phyloP scores from a whole-genome alignment of 805 yeast genomes.

The Yamadazyma laniorum region DNA sequence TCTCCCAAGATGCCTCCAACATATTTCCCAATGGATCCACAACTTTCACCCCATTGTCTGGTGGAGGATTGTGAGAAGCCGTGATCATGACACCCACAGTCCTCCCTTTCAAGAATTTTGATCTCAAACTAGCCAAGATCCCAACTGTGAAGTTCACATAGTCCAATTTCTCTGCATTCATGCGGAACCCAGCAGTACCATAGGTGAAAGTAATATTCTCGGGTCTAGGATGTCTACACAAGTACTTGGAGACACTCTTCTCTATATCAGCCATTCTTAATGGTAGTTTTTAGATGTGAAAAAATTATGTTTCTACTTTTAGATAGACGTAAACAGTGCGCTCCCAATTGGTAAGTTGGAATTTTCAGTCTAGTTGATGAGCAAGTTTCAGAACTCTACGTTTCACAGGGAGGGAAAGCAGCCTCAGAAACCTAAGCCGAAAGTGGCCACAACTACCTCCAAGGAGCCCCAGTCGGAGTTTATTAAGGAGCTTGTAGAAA shows the following conservation, averaged over 20 bases:
- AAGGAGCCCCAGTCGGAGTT: conserved; percentile 27
- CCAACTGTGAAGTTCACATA: conserved; percentile 85
- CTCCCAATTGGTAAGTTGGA: neutral
- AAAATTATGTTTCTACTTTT: conserved; percentile 7
- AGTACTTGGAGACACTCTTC: conserved; percentile 5
- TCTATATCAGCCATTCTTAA: conserved; percentile 1
- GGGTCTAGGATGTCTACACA: conserved; percentile 13
- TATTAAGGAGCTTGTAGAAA: conserved; percentile 33
- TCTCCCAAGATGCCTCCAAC: conserved; percentile 84
- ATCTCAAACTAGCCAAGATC: conserved; percentile 75
- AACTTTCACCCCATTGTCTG: conserved; percentile 89
- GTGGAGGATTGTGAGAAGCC: conserved; percentile 91
- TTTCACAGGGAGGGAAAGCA: conserved; percentile 29
- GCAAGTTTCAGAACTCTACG: conserved; percentile 28
- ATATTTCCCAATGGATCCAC: conserved; percentile 92
- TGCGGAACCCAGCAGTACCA: conserved; percentile 98
- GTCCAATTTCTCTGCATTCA: conserved; percentile 65
- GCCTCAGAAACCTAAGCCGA: conserved; percentile 14
- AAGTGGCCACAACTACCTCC: conserved; percentile 5
- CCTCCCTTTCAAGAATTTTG: conserved; percentile 64
- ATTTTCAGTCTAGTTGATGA: conserved; percentile 1
- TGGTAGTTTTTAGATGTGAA: no score
- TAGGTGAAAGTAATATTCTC: conserved; percentile 38
- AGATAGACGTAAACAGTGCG: conserved; percentile 6
- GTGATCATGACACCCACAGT: conserved; percentile 95